These are phyloP conservation scores for Colletotrichum orbiculare DNA, from an alignment of 2,329 filamentous ascomycete species.

Conservation along the genomic window DNA sequence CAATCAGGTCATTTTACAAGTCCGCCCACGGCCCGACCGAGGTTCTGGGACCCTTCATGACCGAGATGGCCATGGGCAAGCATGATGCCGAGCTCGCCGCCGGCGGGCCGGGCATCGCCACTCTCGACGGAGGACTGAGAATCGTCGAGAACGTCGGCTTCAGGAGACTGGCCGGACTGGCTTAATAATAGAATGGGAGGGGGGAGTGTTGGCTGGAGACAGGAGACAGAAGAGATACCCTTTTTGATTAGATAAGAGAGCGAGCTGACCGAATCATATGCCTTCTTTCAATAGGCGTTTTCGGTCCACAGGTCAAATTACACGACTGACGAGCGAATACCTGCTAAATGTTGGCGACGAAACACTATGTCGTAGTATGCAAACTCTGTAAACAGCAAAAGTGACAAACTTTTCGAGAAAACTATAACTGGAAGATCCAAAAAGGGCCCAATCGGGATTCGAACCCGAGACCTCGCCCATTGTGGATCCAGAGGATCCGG, in stretches of 20 bases:
- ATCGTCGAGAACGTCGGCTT: constrained; percentile 50
- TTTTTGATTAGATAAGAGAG: too few species aligned
- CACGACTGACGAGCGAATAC: too few species aligned
- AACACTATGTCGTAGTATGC: too few species aligned
- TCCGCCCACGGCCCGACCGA: constrained; percentile 54
- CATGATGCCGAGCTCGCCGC: constrained; percentile 41
- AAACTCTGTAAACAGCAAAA: too few species aligned
- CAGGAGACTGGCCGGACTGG: constrained; percentile 47
- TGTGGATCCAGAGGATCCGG: too few species aligned
- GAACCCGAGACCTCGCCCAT: too few species aligned
- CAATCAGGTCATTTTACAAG: constrained; percentile 39
- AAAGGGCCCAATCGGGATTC: too few species aligned
- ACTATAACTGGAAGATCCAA: too few species aligned
- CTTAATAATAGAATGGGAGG: background rate
- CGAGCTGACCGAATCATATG: background rate
- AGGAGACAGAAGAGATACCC: background rate
- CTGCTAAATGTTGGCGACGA: too few species aligned
- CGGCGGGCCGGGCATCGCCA: constrained; percentile 45
- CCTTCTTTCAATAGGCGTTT: too few species aligned
- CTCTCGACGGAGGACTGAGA: constrained; percentile 47
- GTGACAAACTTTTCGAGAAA: too few species aligned
- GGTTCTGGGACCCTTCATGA: constrained; percentile 55
- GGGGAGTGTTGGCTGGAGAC: background rate
- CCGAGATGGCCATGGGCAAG: constrained; percentile 57
- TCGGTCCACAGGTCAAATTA: too few species aligned